Evolutionary conservation across 331 rosid species (phyloP), one percentile per base, ranked within the genome.

Genomic region (Phaseolus coccineus): DNA sequence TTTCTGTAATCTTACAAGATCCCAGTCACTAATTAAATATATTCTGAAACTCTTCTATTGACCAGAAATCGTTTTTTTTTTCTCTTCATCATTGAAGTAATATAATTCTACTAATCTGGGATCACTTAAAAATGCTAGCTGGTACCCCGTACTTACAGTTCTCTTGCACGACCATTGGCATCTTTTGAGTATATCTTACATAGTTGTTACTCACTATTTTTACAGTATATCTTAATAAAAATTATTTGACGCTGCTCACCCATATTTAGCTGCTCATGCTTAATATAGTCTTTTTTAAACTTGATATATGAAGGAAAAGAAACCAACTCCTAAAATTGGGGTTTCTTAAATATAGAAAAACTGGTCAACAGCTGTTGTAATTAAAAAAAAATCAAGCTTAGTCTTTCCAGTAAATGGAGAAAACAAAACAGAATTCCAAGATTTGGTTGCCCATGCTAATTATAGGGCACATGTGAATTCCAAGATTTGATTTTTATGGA

Each of bases 161-260:
- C 25, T 56, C 15, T 27, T 8, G n/a, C 14, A 4, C 56, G 28
- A 8, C 46, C 12, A 40, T 40, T 8, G 12, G 11, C 46, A 40
- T 40, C 46, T 40, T 40, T 40, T 2, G 8, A 40, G 46, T 40
- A 40, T 8, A 40, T 8, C 46, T 40, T 40, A 40, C 37, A 2
- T 6, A 19, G 31, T 33, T 53, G 31, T 37, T 77, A 15, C 42
- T 77, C 48, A 65, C 37, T 55, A 40, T 70, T 68, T 27, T 68
- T 30, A 10, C 2, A 5, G 24, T 67, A 40, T 42, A 65, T 52
- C 69, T n/a, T 77, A 31, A 66, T 64, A 76, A 76, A 48, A 48
- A 33, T 6, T 27, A 4, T 47, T n/a, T 46, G 46, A 28, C 59
- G 33, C 22, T 31, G 12, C 53, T 24, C 11, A 6, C 58, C 53